Percentiles rank a stretch among this genome's conserved stretches.
Evolutionary conservation across 129 eudicot genomes (phyloP).

Genomic region (Erigeron canadensis): DNA sequence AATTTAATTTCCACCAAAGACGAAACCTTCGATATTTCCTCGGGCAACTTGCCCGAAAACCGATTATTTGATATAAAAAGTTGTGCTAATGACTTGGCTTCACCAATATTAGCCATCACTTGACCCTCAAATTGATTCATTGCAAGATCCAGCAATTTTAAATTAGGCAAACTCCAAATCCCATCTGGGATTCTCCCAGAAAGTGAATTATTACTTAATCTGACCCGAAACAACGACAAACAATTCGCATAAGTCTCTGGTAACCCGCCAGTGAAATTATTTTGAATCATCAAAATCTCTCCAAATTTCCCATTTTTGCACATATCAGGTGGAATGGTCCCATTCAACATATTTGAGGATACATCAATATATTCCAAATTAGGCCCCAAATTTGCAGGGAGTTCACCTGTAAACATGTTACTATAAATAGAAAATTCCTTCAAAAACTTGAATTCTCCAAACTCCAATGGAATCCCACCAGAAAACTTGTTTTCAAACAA

Average conservation of each 20-base stretch:
- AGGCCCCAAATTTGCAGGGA: conserved; percentile 57
- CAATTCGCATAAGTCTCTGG: conserved; percentile 37
- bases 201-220: conserved; percentile 34
- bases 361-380: conserved; percentile 51
- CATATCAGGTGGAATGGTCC: conserved; percentile 64
- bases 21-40: conserved; percentile 37
- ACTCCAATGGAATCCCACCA: conserved; percentile 53
- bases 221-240: conserved; percentile 26
- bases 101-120: conserved; percentile 38
- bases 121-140: conserved; percentile 63
- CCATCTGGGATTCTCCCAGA: conserved; percentile 29
- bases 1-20: conserved; percentile 51
- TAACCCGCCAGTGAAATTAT: conserved; percentile 59
- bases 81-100: conserved; percentile 53
- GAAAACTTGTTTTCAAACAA: conserved; percentile 53
- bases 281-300: conserved; percentile 50
- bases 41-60: conserved; percentile 58
- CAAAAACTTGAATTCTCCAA: conserved; percentile 59
- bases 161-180: conserved; percentile 32
- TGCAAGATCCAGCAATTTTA: conserved; percentile 32
- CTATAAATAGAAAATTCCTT: conserved; percentile 43
- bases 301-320: conserved; percentile 46
- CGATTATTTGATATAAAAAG: conserved; percentile 46
- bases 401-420: conserved; percentile 51
- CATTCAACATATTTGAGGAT: conserved; percentile 47